Percentiles rank a stretch among this genome's conserved stretches.
These are phyloP conservation scores for Paracorniculantispora psalliotae DNA, from an alignment of 2,329 filamentous ascomycete species.

Conservation along the genomic window DNA sequence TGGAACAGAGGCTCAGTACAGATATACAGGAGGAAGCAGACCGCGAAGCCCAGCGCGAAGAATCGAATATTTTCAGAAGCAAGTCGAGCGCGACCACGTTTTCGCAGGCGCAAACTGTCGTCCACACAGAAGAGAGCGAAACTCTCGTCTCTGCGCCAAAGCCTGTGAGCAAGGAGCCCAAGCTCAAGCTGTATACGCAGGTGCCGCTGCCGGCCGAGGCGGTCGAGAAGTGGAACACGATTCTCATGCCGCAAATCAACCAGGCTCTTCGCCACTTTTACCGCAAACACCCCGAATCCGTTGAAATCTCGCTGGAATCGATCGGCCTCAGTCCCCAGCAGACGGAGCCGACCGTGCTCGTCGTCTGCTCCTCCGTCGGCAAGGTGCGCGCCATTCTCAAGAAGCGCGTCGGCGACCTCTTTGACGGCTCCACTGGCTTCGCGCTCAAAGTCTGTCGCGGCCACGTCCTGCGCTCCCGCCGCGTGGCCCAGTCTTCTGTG, in stretches of 20 bases:
- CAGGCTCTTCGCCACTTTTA: conserved; percentile 66
- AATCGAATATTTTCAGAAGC: not conserved
- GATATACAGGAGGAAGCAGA: conserved; percentile 34
- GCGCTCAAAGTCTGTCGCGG: conserved; percentile 69
- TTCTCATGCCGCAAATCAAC: conserved; percentile 69
- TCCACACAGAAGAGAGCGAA: not conserved
- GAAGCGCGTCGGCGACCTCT: conserved; percentile 60
- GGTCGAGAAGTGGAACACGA: conserved; percentile 66
- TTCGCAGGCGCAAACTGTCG: not conserved
- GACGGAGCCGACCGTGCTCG: conserved; percentile 67
- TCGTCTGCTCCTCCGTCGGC: conserved; percentile 69
- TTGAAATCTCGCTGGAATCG: conserved; percentile 72
- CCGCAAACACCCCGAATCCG: conserved; percentile 67
- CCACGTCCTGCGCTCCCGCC: conserved; percentile 58
- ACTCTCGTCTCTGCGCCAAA: not conserved
- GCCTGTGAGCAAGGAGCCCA: conserved; percentile 27
- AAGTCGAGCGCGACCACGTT: not conserved
- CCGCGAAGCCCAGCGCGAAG: not conserved
- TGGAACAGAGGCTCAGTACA: conserved; percentile 49
- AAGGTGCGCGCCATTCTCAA: conserved; percentile 69
- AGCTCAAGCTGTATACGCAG: conserved; percentile 56
- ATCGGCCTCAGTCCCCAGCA: conserved; percentile 64
- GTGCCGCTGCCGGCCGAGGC: conserved; percentile 54
- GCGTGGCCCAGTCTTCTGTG: conserved; percentile 26
- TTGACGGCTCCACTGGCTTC: conserved; percentile 58